Evolutionary conservation across 768 basidiomycete genomes (phyloP), one percentile per base, ranked within the genome.

Genomic region (Phylloporus sp.): DNA sequence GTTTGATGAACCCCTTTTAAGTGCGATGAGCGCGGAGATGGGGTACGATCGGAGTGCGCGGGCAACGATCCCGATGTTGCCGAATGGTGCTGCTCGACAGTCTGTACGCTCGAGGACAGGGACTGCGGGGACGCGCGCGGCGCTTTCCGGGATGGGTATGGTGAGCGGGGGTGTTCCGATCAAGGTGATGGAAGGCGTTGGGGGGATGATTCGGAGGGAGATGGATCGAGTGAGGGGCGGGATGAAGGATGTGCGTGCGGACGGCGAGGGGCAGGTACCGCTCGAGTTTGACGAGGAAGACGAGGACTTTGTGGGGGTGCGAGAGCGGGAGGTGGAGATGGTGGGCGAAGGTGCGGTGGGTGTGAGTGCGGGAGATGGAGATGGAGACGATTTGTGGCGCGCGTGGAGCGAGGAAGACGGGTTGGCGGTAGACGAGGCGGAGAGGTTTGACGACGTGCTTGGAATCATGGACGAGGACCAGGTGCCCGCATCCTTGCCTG

Each of bases 1-100:
- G 18, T 63, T 91, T 50, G 87, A 91, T 59, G 87, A 85, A 54
- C 86, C 88, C 0, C 72, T 92, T 21, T 81, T 84, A 1, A 81
- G 76, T 1, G 90, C 91, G 0, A 77, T 94, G 48, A 64, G 79
- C 1, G 80, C 77, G 1, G 77, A 76, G 9, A 71, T 91, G 26
- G 79, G 79, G 28, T 71, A 78, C 72, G 20, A 69, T 61, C 15
- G 51, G 58, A 34, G 58, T 69, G 17, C 64, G 46, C 26, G 44
- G 0, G 39, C 28, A 22, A 45, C 27, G 38, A 73, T 92, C 2
- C 91, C 91, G 0, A 88, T 89, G 80, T 73, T 85, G 29, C 90
- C 90, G 0, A 93, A 93, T 53, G 89, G 88, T 15, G 60, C 62
- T 1, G 58, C 65, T 5, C 59, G 50, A 21, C 58, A 61, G 36